Conservation (phyloP, 73 alveolate genomes). For the Stentor roeselii region DNA sequence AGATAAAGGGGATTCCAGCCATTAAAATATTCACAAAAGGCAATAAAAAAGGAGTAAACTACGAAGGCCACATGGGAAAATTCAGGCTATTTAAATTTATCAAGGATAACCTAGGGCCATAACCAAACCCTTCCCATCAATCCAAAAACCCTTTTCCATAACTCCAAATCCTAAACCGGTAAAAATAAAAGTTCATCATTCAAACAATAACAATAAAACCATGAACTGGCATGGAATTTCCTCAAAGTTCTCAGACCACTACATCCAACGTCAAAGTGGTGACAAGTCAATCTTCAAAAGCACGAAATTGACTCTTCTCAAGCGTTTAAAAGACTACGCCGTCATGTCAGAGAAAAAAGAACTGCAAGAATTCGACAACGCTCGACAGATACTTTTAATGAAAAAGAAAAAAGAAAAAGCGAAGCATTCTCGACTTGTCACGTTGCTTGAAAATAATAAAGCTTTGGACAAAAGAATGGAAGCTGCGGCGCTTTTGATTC, state of each 20-base stretch:
- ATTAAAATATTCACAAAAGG: no score
- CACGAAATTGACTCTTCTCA: background rate
- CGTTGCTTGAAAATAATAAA: background rate
- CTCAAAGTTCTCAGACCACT: background rate
- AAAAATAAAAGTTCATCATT: no score
- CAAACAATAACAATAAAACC: no score
- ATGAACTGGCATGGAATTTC: constrained; percentile 7
- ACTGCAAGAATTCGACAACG: background rate
- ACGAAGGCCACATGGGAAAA: no score
- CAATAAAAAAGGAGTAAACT: no score
- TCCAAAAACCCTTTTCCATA: no score
- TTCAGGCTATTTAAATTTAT: no score
- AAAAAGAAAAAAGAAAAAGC: background rate
- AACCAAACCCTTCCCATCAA: no score
- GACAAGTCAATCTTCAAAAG: background rate
- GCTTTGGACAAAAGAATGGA: background rate
- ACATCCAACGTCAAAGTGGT: background rate
- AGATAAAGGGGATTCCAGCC: no score
- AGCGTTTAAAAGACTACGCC: background rate
- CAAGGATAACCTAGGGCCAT: no score
- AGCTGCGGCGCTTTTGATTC: background rate
- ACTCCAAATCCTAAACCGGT: no score
- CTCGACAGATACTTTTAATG: background rate
- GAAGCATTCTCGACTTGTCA: background rate
- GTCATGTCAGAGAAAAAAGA: no score